These are phyloP conservation scores for Candida wancherniae DNA, from an alignment of 805 yeast genomes.

Conservation along the genomic window DNA sequence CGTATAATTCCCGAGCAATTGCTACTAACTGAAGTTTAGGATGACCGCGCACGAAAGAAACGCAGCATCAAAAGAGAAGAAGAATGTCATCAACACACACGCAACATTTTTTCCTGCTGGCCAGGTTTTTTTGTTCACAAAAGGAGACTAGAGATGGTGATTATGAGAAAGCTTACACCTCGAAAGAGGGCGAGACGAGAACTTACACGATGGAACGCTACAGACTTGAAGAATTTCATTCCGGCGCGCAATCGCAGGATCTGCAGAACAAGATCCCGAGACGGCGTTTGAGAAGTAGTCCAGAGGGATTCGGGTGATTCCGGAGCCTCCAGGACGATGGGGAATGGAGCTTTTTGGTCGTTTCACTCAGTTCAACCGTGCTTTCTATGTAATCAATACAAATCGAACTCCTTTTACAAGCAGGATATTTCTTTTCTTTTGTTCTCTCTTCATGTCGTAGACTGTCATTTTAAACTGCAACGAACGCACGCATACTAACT, in stretches of 20 bases:
- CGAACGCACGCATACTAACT: slow-evolving; percentile 38
- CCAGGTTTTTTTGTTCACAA: slow-evolving; percentile 4
- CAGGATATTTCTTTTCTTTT: too few species aligned
- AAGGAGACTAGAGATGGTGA: slow-evolving; percentile 15
- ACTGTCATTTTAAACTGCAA: slow-evolving; percentile 1
- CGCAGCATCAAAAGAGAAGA: slow-evolving; percentile 3
- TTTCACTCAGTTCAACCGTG: slow-evolving; percentile 12
- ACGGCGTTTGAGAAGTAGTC: too few species aligned
- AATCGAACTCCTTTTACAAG: slow-evolving; percentile 22
- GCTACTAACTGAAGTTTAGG: slow-evolving; percentile 20
- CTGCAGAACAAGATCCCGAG: too few species aligned
- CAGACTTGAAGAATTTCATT: too few species aligned
- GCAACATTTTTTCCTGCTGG: slow-evolving; percentile 10
- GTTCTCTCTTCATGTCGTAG: too few species aligned
- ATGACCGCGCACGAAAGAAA: slow-evolving; percentile 8
- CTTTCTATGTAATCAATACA: slow-evolving; percentile 20
- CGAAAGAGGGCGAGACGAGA: slow-evolving; percentile 9
- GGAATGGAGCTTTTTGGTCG: too few species aligned
- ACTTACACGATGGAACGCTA: slow-evolving; percentile 6
- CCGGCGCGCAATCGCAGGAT: too few species aligned
- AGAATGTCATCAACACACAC: slow-evolving; percentile 1
- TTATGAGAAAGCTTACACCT: slow-evolving; percentile 13
- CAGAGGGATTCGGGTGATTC: too few species aligned
- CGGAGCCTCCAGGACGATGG: too few species aligned
- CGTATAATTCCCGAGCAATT: slow-evolving; percentile 39